phyloP scores from a whole-genome alignment of 1,284 basidiomycete species.

The Trichosporon inkin region DNA sequence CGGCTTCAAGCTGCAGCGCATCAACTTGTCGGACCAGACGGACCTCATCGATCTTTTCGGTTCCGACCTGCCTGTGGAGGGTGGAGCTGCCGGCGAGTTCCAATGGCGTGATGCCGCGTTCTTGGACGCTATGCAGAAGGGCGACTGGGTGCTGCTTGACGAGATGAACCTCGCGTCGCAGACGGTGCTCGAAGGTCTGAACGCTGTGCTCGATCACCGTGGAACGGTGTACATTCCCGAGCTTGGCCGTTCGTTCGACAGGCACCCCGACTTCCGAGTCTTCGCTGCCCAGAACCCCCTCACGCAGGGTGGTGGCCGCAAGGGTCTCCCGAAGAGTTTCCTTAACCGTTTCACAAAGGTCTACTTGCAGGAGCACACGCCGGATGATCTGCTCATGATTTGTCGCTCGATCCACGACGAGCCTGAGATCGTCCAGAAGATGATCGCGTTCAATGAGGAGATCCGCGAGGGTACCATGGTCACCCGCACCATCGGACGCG shows the following conservation, averaged over 20 bases:
- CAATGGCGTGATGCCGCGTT: conserved; percentile 98
- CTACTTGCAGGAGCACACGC: conserved; percentile 80
- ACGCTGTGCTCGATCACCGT: conserved; percentile 93
- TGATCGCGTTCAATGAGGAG: conserved; percentile 79
- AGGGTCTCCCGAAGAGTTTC: conserved; percentile 96
- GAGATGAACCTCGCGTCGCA: conserved; percentile 99
- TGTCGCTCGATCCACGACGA: conserved; percentile 70
- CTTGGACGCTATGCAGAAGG: conserved; percentile 82
- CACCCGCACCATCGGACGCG: conserved; percentile 67
- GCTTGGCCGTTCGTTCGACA: conserved; percentile 78
- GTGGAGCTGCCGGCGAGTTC: conserved; percentile 86
- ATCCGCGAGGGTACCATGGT: conserved; percentile 69
- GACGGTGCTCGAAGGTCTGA: conserved; percentile 93
- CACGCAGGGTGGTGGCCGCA: conserved; percentile 93
- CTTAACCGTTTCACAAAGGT: conserved; percentile 98
- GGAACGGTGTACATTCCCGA: conserved; percentile 95
- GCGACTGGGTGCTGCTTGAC: conserved; percentile 94
- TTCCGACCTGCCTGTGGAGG: conserved; percentile 91
- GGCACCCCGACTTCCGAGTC: conserved; percentile 88
- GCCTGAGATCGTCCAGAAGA: conserved; percentile 61
- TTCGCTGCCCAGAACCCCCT: conserved; percentile 98
- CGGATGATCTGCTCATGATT: conserved; percentile 74
- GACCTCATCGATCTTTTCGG: conserved; percentile 96
- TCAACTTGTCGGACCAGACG: conserved; percentile 98
- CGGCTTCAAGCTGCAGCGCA: conserved; percentile 80